phyloP scores from a whole-genome alignment of 495 filamentous ascomycete species.

The Penicillium manginii region DNA sequence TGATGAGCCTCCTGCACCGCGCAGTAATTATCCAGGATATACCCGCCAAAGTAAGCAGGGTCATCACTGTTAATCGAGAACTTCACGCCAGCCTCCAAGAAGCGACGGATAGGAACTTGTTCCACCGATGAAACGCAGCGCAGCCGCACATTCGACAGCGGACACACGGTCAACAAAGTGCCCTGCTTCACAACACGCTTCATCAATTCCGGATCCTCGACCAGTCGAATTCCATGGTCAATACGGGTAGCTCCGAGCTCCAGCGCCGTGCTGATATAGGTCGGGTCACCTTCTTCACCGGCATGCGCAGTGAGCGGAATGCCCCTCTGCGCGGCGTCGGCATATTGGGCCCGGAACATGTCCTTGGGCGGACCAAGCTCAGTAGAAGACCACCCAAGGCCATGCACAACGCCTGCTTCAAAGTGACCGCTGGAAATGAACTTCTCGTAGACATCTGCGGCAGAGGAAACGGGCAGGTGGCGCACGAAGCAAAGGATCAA shows the following conservation, averaged over 20 bases:
- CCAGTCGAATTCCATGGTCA: slow-evolving; percentile 72
- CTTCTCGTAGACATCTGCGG: slow-evolving; percentile 50
- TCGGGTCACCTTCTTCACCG: slow-evolving; percentile 73
- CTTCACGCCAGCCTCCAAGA: slow-evolving; percentile 66
- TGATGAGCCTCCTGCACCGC: slow-evolving; percentile 73
- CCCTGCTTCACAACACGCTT: slow-evolving; percentile 55
- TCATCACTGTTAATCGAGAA: slow-evolving; percentile 79
- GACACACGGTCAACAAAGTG: slow-evolving; percentile 70
- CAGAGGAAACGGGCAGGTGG: slow-evolving; percentile 63
- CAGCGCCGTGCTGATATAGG: slow-evolving; percentile 67
- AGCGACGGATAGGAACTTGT: slow-evolving; percentile 65
- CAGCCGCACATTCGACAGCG: slow-evolving; percentile 72
- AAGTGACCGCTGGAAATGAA: slow-evolving; percentile 56
- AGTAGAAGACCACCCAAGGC: slow-evolving; percentile 68
- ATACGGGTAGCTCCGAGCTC: slow-evolving; percentile 64
- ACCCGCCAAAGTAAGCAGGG: slow-evolving; percentile 80
- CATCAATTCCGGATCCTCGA: slow-evolving; percentile 64
- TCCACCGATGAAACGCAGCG: slow-evolving; percentile 58
- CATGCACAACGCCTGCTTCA: slow-evolving; percentile 54
- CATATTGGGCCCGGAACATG: slow-evolving; percentile 63
- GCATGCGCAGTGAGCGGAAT: slow-evolving; percentile 70
- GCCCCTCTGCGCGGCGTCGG: slow-evolving; percentile 49
- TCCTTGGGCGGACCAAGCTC: slow-evolving; percentile 67
- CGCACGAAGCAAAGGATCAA: slow-evolving; percentile 73
- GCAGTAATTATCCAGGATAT: slow-evolving; percentile 76